These are phyloP conservation scores for Perkinsus chesapeaki DNA, from an alignment of 169 alveolate genomes.

Conservation along the genomic window DNA sequence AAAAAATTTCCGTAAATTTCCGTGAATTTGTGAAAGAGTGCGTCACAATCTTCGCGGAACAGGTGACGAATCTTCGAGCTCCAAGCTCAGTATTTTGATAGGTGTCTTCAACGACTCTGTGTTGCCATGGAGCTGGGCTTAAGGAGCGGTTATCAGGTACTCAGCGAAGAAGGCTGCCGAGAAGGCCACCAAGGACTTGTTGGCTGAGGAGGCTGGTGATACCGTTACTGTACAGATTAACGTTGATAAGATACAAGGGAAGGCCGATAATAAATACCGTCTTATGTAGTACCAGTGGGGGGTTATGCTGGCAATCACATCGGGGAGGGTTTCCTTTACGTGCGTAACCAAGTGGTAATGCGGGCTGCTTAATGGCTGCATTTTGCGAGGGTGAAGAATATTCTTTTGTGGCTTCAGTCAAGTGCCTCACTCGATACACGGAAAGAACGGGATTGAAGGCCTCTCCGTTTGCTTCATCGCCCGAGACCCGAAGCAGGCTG, in stretches of 20 bases:
- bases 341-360: not conserved
- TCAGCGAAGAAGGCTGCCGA: not conserved
- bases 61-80: no score
- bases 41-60: no score
- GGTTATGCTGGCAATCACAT: not conserved
- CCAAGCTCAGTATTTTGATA: no score
- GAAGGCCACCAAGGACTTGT: not conserved
- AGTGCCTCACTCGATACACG: not conserved
- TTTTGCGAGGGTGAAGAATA: not conserved
- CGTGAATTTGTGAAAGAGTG: no score
- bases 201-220: not conserved
- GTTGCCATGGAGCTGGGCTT: no score
- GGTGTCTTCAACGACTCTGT: no score
- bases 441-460: not conserved
- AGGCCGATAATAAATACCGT: not conserved
- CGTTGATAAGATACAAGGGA: not conserved
- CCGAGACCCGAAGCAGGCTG: not conserved
- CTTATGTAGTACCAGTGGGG: not conserved
- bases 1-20: no score
- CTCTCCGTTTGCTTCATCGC: not conserved
- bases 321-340: not conserved
- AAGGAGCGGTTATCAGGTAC: not conserved
- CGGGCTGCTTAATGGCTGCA: not conserved
- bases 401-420: not conserved
- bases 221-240: not conserved